Conservation (phyloP, 2,329 filamentous ascomycete species). For the Fusarium vanettenii region DNA sequence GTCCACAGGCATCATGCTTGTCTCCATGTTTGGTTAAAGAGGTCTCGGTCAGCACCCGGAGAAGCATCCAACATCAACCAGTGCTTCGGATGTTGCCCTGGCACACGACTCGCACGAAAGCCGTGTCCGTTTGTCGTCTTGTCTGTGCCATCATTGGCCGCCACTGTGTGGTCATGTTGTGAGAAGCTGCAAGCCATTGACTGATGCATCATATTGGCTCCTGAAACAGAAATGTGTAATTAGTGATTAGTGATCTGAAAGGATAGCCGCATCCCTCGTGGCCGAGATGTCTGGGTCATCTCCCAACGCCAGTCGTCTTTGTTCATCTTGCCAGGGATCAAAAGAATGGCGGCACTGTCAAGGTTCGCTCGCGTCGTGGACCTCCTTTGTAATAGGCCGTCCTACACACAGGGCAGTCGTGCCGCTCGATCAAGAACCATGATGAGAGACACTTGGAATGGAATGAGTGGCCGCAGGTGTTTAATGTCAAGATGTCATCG, state of each 20-base stretch:
- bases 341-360: conserved; percentile 36
- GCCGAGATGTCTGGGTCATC: not conserved
- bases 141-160: not conserved
- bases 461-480: conserved; percentile 53
- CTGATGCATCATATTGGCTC: not conserved
- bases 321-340: conserved; percentile 5
- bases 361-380: conserved; percentile 16
- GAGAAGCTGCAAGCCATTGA: not conserved
- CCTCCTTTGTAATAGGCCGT: conserved; percentile 45
- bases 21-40: not conserved
- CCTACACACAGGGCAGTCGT: conserved; percentile 55
- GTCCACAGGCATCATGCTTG: conserved; percentile 1
- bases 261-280: not conserved
- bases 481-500: conserved; percentile 51
- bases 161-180: not conserved
- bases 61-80: not conserved
- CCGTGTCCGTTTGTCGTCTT: not conserved
- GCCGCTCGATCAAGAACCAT: conserved; percentile 52
- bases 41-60: not conserved
- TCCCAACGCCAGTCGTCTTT: not conserved
- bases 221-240: not conserved
- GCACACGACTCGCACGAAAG: not conserved
- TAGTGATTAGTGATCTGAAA: conserved; percentile 9
- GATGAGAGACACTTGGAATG: conserved; percentile 53
- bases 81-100: not conserved